These are phyloP conservation scores for Stylonectria norvegica DNA, from an alignment of 2,329 filamentous ascomycete genomes.

Conservation along the genomic window DNA sequence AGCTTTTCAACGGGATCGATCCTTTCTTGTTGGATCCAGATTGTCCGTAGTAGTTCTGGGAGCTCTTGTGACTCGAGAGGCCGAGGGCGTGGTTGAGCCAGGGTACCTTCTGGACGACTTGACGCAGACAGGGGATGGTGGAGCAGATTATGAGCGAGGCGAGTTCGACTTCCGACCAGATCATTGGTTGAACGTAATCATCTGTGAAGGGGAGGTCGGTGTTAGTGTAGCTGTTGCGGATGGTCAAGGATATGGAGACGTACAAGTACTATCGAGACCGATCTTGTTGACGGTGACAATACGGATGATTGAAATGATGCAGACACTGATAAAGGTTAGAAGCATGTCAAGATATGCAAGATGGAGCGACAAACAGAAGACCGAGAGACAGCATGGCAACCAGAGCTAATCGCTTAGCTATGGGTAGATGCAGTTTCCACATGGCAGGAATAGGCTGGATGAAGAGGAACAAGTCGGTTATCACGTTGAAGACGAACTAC, in stretches of 20 bases:
- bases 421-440: constrained; percentile 33
- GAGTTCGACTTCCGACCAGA: constrained; percentile 32
- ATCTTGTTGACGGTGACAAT: constrained; percentile 25
- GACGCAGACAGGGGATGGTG: constrained; percentile 31
- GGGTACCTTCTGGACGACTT: constrained; percentile 28
- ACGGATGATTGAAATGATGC: constrained; percentile 26
- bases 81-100: constrained; percentile 29
- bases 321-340: constrained; percentile 15
- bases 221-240: neutral
- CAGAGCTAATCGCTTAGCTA: constrained; percentile 26
- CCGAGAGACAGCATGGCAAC: constrained; percentile 29
- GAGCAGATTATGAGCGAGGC: constrained; percentile 32
- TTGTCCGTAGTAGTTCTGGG: constrained; percentile 10
- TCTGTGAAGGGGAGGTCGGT: constrained; percentile 17
- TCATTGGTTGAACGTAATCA: constrained; percentile 24
- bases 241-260: constrained; percentile 1
- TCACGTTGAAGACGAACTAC: constrained; percentile 34
- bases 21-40: constrained; percentile 10
- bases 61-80: constrained; percentile 20
- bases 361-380: constrained; percentile 17
- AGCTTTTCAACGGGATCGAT: constrained; percentile 16
- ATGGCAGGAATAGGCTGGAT: constrained; percentile 38
- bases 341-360: neutral
- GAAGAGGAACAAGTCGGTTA: constrained; percentile 36
- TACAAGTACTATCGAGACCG: constrained; percentile 25